Evolutionary conservation across 768 basidiomycete species (phyloP).

Genomic region (Naganishia antarctica): DNA sequence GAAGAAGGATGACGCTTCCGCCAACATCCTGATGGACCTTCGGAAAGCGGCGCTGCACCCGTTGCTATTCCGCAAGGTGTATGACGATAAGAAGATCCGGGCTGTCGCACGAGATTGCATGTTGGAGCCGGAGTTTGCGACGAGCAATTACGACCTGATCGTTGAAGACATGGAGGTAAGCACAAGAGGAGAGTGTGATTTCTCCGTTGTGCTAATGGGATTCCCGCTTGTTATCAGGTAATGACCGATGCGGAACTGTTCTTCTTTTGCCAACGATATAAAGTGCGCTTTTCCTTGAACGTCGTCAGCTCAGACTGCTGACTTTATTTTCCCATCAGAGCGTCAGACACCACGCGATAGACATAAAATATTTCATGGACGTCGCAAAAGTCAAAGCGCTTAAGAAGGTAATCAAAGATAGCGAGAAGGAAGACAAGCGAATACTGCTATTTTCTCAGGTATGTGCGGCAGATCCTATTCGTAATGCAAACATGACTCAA

Average conservation of each 20-base stretch:
- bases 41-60: constrained; percentile 95
- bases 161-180: constrained; percentile 81
- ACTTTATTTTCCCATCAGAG: constrained; percentile 44
- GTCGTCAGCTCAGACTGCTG: background rate
- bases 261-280: constrained; percentile 75
- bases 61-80: constrained; percentile 84
- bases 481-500: background rate
- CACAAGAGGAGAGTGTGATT: no score
- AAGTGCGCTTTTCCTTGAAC: constrained; percentile 55
- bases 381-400: constrained; percentile 81
- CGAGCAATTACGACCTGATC: constrained; percentile 76
- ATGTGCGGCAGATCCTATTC: constrained; percentile 29
- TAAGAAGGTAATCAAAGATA: constrained; percentile 64
- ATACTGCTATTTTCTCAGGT: constrained; percentile 94
- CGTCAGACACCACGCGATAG: constrained; percentile 62
- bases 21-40: constrained; percentile 94
- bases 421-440: constrained; percentile 66
- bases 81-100: constrained; percentile 68
- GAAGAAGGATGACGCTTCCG: constrained; percentile 52
- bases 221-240: constrained; percentile 53
- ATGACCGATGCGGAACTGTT: constrained; percentile 98
- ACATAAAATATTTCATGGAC: constrained; percentile 69
- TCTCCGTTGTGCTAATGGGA: no score
- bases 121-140: constrained; percentile 84
- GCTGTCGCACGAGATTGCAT: constrained; percentile 74